These are phyloP conservation scores for Triticum dicoccoides DNA, from an alignment of 176 grass and related monocot genomes.

Conservation along the genomic window DNA sequence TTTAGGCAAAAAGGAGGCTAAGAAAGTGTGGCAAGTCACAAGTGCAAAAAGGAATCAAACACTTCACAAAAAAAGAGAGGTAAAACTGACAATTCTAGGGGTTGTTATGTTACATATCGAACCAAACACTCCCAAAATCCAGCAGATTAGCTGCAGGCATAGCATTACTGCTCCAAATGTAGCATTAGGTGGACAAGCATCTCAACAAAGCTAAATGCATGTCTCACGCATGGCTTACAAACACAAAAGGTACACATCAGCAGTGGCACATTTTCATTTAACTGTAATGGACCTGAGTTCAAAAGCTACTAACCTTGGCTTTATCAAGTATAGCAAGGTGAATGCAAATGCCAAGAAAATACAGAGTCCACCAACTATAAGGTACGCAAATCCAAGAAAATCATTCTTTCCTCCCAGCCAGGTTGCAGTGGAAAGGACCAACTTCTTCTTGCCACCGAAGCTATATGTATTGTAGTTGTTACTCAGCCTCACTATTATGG, in stretches of 20 bases:
- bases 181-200: neutral
- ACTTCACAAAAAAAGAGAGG: neutral
- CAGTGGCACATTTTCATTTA: neutral
- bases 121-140: neutral
- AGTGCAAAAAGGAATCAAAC: neutral
- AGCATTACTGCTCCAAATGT: neutral
- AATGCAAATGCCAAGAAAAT: conserved; percentile 71
- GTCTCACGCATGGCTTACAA: neutral
- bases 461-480: conserved; percentile 92
- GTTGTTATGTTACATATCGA: neutral
- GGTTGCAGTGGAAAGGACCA: conserved; percentile 84
- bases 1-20: neutral
- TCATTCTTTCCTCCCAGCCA: conserved; percentile 92
- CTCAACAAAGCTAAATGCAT: neutral
- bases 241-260: neutral
- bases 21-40: neutral
- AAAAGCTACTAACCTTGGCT: conserved; percentile 68
- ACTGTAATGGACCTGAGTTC: neutral
- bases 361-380: conserved; percentile 74
- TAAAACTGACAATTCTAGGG: neutral
- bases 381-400: conserved; percentile 80
- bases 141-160: conserved; percentile 9
- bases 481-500: conserved; percentile 61
- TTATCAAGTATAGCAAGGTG: conserved; percentile 71
- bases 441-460: conserved; percentile 78